Evolutionary conservation across 2,329 filamentous ascomycete genomes (phyloP), one percentile per base, ranked within the genome.

Genomic region (Pseudogymnoascus sp.): DNA sequence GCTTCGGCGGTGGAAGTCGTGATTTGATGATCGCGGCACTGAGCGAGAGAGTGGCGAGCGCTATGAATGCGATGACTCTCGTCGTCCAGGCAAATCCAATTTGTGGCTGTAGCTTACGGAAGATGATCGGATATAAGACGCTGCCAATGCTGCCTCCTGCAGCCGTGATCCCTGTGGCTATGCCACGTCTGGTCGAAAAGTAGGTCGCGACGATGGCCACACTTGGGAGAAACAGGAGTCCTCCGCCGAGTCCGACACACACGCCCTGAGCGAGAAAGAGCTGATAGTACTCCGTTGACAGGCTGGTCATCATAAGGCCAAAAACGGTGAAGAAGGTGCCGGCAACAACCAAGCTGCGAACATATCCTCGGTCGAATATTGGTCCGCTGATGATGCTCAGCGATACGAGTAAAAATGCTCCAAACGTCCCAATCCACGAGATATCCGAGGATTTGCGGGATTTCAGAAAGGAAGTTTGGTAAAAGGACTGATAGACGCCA

Each of bases 81-180:
- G 85, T 82, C 0, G 80, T 73, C 84, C 82, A 86, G 38, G 74
- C 69, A 67, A 83, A 81, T 34, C 82, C 79, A 59, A 84, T 74
- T 57, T 75, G 32, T 0, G 74, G 74, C 57, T 86, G 79, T 18
- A 87, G 70, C 35, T 77, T 77, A 1, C 77, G 72, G 12, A 85
- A 77, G 78, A 87, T 83, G 67, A 86, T 84, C 0, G 84, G 84
- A 57, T 85, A 79, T 34, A 86, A 78, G 14, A 87, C 80, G 20
- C 79, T 79, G 2, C 79, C 80, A 5, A 81, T 63, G 4, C 76
- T 78, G 22, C 75, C 77, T 4, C 79, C 80, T 4, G 78, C 74
- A 6, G 76, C 75, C 70, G 78, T 76, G 32, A 79, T 71, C 2
- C 80, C 80, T 61, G 78, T 73, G 6, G 79, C 79, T 6, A 77